Evolutionary conservation across 768 basidiomycete genomes (phyloP).

Genomic region (Xanthoconium stramineum): DNA sequence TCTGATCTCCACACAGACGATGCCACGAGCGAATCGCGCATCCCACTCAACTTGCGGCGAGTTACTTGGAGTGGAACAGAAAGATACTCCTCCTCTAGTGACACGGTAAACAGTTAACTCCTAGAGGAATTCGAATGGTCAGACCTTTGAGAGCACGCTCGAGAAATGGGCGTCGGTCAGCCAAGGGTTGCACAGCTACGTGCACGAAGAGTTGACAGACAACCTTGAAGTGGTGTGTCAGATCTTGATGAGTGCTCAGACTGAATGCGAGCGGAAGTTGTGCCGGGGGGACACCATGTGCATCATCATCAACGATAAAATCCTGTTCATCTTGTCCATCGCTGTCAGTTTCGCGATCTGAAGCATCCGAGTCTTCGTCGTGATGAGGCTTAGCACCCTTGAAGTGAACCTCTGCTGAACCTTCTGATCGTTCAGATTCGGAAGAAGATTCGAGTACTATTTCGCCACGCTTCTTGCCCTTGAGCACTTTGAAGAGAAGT

Average conservation of each 20-base stretch:
- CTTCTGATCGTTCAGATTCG: slow-evolving; percentile 30
- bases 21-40: slow-evolving; percentile 71
- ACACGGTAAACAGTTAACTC: not conserved
- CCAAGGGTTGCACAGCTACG: slow-evolving; percentile 58
- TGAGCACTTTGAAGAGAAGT: slow-evolving; percentile 7
- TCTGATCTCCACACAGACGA: slow-evolving; percentile 81
- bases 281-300: slow-evolving; percentile 33
- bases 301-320: slow-evolving; percentile 68
- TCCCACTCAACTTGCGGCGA: slow-evolving; percentile 67
- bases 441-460: slow-evolving; percentile 30
- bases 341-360: slow-evolving; percentile 32
- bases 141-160: slow-evolving; percentile 48
- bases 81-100: slow-evolving; percentile 65
- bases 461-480: slow-evolving; percentile 46
- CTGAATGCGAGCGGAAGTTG: slow-evolving; percentile 77
- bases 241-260: slow-evolving; percentile 72
- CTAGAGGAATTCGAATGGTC: not conserved
- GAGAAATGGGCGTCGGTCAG: slow-evolving; percentile 55
- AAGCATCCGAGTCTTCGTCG: slow-evolving; percentile 35
- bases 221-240: slow-evolving; percentile 79
- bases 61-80: slow-evolving; percentile 61
- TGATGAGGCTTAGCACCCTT: slow-evolving; percentile 43
- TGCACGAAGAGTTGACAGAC: slow-evolving; percentile 87
- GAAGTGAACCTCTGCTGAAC: slow-evolving; percentile 35
- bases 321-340: slow-evolving; percentile 29